phyloP scores from a whole-genome alignment of 441 rosid genomes.

The Euphorbia schlechtendalii region DNA sequence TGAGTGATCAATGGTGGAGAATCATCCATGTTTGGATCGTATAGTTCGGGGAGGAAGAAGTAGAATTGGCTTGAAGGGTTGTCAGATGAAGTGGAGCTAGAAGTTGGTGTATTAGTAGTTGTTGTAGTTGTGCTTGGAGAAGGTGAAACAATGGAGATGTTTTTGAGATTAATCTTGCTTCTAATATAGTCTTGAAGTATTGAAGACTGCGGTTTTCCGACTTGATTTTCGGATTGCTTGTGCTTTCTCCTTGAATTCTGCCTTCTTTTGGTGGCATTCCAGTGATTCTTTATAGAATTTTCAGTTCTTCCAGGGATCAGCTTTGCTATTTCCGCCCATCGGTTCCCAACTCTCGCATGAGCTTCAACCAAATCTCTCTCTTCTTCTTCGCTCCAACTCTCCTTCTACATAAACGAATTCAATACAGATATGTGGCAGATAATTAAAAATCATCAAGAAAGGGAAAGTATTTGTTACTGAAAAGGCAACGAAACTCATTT shows the following conservation, averaged over 20 bases:
- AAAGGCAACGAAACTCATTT: not conserved
- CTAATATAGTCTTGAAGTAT: conserved; percentile 73
- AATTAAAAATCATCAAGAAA: too few relatives aligned
- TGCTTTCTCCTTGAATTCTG: conserved; percentile 62
- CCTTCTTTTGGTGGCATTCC: conserved; percentile 87
- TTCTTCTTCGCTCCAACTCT: conserved; percentile 86
- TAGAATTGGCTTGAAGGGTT: conserved; percentile 23
- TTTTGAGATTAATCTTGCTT: conserved; percentile 32
- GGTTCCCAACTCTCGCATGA: conserved; percentile 62
- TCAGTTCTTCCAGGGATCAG: conserved; percentile 75
- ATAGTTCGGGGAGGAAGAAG: conserved; percentile 27
- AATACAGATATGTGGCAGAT: not conserved
- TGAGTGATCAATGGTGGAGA: conserved; percentile 35
- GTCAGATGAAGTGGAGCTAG: conserved; percentile 24
- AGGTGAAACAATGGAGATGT: conserved; percentile 4
- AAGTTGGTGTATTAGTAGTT: conserved; percentile 6
- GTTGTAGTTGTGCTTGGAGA: conserved; percentile 14
- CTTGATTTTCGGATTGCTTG: conserved; percentile 34
- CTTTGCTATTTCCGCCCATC: conserved; percentile 91
- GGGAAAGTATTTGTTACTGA: not conserved
- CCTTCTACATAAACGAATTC: conserved; percentile 41
- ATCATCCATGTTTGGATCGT: conserved; percentile 23
- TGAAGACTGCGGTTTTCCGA: conserved; percentile 42
- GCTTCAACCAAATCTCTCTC: conserved; percentile 60
- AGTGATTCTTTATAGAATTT: conserved; percentile 80